A percentile compares a stretch with the other conserved stretches of the same genome.
Evolutionary conservation across 116 monocot species (phyloP).

Genomic region (Phalaenopsis hybrid): DNA sequence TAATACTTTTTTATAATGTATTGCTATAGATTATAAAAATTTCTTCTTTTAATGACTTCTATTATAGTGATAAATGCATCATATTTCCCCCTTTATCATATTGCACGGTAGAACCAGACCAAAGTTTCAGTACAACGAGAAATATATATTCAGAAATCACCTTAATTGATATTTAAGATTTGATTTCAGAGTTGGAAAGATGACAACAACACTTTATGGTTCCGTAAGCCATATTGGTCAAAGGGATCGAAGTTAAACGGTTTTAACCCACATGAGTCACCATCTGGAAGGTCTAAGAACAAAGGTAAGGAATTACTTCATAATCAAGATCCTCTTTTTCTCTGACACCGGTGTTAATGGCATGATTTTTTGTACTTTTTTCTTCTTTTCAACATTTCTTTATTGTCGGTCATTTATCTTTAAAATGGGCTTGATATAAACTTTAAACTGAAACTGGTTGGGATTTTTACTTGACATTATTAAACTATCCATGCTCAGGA

Average conservation of each 20-base stretch:
- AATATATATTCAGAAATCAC: neutral
- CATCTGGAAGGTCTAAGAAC: slow-evolving; percentile 26
- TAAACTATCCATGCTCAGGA: slow-evolving; percentile 18
- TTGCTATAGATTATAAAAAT: neutral
- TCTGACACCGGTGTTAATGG: neutral
- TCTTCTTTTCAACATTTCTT: neutral
- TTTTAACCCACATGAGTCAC: slow-evolving; percentile 25
- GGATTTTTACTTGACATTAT: neutral
- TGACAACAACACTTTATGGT: slow-evolving; percentile 56
- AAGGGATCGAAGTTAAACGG: slow-evolving; percentile 39
- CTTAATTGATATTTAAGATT: neutral
- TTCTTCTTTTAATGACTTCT: neutral
- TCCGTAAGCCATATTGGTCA: slow-evolving; percentile 56
- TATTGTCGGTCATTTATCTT: neutral
- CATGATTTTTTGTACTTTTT: neutral
- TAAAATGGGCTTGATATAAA: neutral
- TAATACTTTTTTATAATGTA: neutral
- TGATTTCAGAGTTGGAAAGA: slow-evolving; percentile 51
- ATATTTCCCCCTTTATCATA: neutral
- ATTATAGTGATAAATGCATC: neutral
- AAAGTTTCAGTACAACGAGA: neutral
- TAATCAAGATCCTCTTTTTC: slow-evolving; percentile 3
- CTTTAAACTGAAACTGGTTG: neutral
- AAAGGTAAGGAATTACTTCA: slow-evolving; percentile 41
- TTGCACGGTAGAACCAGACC: neutral